phyloP scores from a whole-genome alignment of 2,329 filamentous ascomycete genomes.

The Laburnicola sp. region DNA sequence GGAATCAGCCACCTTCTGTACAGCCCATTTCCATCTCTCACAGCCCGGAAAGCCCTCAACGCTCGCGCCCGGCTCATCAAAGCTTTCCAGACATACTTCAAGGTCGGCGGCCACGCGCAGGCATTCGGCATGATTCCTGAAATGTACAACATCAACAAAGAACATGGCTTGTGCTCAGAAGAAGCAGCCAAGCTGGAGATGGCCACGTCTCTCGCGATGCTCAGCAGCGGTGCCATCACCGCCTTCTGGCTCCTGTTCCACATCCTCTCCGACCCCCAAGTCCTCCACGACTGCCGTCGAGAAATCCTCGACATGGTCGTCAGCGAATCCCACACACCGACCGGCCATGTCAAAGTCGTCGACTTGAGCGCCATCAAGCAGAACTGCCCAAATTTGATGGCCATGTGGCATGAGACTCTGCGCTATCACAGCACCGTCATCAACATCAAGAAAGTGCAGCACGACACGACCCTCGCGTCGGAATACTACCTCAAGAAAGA shows the following conservation, averaged over 20 bases:
- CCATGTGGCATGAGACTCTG: constrained; percentile 49
- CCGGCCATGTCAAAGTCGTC: constrained; percentile 18
- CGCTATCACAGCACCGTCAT: constrained; percentile 46
- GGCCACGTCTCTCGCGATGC: constrained; percentile 46
- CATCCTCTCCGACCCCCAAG: constrained; percentile 38
- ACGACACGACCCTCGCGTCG: constrained; percentile 39
- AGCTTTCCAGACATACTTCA: constrained; percentile 48
- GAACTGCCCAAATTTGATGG: constrained; percentile 46
- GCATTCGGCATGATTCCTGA: constrained; percentile 45
- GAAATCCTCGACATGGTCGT: constrained; percentile 28
- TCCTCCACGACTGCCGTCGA: constrained; percentile 37
- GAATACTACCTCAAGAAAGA: constrained; percentile 45
- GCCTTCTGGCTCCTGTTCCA: constrained; percentile 49
- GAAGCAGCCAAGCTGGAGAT: constrained; percentile 51
- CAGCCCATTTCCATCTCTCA: constrained; percentile 29
- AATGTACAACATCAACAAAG: constrained; percentile 40
- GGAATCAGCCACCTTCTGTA: constrained; percentile 31
- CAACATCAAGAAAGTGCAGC: constrained; percentile 42
- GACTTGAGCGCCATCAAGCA: constrained; percentile 42
- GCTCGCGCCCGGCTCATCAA: constrained; percentile 42
- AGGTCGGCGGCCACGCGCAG: constrained; percentile 43
- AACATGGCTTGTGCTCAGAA: constrained; percentile 35
- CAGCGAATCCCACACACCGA: background rate
- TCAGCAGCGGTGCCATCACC: constrained; percentile 48
- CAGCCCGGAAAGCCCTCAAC: constrained; percentile 36